Conservation (phyloP, 768 basidiomycete genomes). For the Leccinum longicurvipes region DNA sequence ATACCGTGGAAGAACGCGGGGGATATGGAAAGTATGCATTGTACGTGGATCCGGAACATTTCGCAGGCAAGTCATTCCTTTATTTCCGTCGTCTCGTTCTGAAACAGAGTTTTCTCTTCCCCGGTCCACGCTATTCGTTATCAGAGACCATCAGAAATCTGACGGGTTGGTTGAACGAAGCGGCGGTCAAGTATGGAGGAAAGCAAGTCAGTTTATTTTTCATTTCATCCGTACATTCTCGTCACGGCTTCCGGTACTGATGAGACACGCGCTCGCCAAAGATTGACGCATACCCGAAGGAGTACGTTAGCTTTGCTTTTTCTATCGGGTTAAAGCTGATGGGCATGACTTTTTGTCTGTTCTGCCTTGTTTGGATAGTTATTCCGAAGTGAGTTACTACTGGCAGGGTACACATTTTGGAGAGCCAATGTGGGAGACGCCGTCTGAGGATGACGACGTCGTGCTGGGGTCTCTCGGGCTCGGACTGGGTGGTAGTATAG, state of each 20-base stretch:
- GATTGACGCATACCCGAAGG: too few relatives aligned
- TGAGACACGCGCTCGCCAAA: too few relatives aligned
- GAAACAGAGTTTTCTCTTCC: neutral
- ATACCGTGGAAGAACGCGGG: constrained; percentile 6
- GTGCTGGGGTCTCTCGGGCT: too few relatives aligned
- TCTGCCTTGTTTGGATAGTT: too few relatives aligned
- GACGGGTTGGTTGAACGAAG: constrained; percentile 12
- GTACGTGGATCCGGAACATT: neutral
- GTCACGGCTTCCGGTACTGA: neutral
- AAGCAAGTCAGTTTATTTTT: constrained; percentile 17
- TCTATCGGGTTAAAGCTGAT: too few relatives aligned
- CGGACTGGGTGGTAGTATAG: too few relatives aligned
- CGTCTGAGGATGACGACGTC: too few relatives aligned
- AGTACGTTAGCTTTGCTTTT: too few relatives aligned
- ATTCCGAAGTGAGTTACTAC: too few relatives aligned
- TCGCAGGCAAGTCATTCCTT: neutral
- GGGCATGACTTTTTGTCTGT: too few relatives aligned
- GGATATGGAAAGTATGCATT: constrained; percentile 10
- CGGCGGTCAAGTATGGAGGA: constrained; percentile 12
- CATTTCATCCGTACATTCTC: neutral
- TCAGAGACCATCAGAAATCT: neutral
- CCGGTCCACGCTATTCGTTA: neutral
- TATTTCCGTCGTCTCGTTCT: neutral
- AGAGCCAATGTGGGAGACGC: too few relatives aligned
- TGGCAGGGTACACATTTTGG: too few relatives aligned